These are phyloP conservation scores for Rhizophagus clarus DNA, from an alignment of 192 early-diverging fungal genomes.

Conservation along the genomic window DNA sequence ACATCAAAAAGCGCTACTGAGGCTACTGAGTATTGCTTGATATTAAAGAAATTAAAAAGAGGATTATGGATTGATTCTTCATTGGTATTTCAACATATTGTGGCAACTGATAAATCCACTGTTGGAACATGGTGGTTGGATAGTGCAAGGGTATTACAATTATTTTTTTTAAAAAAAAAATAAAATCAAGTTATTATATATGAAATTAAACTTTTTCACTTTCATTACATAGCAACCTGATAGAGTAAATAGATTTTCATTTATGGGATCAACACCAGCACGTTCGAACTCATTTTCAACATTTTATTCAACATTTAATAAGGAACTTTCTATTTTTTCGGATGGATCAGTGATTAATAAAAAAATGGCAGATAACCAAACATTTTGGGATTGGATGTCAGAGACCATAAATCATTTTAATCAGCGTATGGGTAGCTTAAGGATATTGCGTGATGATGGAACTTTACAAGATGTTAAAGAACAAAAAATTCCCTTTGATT, in stretches of 20 bases:
- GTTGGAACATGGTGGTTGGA: conserved; percentile 65
- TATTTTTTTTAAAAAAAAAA: not conserved
- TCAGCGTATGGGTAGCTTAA: conserved; percentile 26
- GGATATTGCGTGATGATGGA: conserved; percentile 31
- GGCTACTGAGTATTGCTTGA: conserved; percentile 25
- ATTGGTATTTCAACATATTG: conserved; percentile 44
- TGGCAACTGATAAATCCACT: conserved; percentile 37
- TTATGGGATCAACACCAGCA: conserved; percentile 54
- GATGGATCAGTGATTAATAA: conserved; percentile 6
- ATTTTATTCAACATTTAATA: conserved; percentile 15
- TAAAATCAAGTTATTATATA: too few relatives aligned
- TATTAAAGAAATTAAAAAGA: conserved; percentile 37
- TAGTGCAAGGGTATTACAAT: conserved; percentile 47
- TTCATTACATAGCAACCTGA: conserved; percentile 33
- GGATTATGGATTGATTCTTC: conserved; percentile 39
- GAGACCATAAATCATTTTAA: conserved; percentile 37
- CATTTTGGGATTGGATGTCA: conserved; percentile 75
- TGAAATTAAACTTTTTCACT: not conserved
- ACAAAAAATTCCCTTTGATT: conserved; percentile 47
- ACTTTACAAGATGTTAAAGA: conserved; percentile 23
- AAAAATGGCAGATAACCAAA: conserved; percentile 20
- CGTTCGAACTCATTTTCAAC: conserved; percentile 29
- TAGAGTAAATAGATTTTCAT: conserved; percentile 60
- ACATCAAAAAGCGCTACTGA: not conserved
- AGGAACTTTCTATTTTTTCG: not conserved